These are phyloP conservation scores for Schizochytrium sp. DNA, from an alignment of 108 stramenopile species.

Conservation along the genomic window DNA sequence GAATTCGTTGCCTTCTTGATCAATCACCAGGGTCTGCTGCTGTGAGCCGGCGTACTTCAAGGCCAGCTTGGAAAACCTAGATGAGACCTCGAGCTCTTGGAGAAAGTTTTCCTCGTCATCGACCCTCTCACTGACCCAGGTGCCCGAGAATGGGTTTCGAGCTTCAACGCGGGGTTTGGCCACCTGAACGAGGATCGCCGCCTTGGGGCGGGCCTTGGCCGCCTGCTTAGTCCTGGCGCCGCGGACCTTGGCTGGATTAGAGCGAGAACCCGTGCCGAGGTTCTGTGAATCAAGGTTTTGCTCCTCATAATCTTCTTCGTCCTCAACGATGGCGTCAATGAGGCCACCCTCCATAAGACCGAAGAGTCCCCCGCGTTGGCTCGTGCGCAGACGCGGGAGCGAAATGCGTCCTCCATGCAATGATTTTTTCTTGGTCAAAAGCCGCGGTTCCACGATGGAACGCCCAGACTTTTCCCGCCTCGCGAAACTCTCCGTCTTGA, in stretches of 20 bases:
- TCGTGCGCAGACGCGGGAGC: background rate
- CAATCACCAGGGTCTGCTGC: background rate
- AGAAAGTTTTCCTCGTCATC: background rate
- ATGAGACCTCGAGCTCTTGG: slow-evolving; percentile 1
- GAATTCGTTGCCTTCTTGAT: background rate
- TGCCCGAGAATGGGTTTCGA: background rate
- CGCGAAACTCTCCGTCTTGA: background rate
- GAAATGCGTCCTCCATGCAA: no score
- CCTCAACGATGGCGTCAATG: background rate
- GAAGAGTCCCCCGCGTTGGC: background rate
- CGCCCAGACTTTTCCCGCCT: background rate
- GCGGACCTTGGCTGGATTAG: background rate
- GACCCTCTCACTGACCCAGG: background rate
- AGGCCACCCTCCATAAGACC: no score
- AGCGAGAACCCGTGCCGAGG: background rate
- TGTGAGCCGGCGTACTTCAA: background rate
- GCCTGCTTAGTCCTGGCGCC: background rate
- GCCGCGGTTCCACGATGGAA: background rate
- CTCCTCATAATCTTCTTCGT: background rate
- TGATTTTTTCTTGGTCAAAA: background rate
- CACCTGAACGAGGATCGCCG: background rate
- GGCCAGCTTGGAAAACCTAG: background rate
- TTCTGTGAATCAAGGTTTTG: no score
- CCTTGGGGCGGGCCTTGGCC: background rate
- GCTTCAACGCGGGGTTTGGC: background rate